These are phyloP conservation scores for Fusarium sp. DNA, from an alignment of 2,329 filamentous ascomycete species.

Conservation along the genomic window DNA sequence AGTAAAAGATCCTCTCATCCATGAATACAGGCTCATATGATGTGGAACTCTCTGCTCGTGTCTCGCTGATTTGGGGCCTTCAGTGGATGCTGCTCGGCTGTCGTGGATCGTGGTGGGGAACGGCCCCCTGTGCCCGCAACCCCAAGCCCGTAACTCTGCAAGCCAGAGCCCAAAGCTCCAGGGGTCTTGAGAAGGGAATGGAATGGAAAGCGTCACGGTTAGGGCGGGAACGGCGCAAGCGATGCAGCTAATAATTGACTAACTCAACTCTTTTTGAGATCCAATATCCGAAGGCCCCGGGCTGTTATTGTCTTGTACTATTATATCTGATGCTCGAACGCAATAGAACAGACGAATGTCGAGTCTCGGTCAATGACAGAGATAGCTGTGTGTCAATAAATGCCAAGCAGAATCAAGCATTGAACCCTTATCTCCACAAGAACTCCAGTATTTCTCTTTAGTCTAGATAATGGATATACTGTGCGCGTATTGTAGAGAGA, in stretches of 20 bases:
- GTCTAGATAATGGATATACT: conserved; percentile 6
- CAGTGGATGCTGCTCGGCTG: conserved; percentile 17
- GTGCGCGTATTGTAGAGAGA: conserved; percentile 4
- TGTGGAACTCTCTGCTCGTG: conserved; percentile 17
- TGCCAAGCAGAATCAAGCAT: conserved; percentile 22
- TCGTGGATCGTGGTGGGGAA: conserved; percentile 24
- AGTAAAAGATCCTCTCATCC: conserved; percentile 8
- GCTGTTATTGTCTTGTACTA: conserved; percentile 15
- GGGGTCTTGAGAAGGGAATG: neutral
- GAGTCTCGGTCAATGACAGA: neutral
- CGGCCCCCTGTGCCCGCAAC: conserved; percentile 33
- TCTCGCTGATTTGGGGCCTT: neutral
- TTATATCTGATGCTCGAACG: conserved; percentile 25
- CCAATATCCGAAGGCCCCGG: conserved; percentile 34
- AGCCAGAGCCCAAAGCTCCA: neutral
- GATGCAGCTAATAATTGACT: conserved; percentile 13
- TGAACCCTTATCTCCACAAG: conserved; percentile 28
- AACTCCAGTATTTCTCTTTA: conserved; percentile 19
- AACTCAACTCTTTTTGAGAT: conserved; percentile 20
- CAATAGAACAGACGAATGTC: neutral
- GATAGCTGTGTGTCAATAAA: neutral
- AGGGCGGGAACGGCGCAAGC: conserved; percentile 26
- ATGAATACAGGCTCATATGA: conserved; percentile 4
- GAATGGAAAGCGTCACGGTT: conserved; percentile 2
- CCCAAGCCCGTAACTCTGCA: conserved; percentile 24